A percentile compares a stretch with the other conserved stretches of the same genome.
Evolutionary conservation across 768 basidiomycete genomes (phyloP).

Genomic region (Mycena venus): DNA sequence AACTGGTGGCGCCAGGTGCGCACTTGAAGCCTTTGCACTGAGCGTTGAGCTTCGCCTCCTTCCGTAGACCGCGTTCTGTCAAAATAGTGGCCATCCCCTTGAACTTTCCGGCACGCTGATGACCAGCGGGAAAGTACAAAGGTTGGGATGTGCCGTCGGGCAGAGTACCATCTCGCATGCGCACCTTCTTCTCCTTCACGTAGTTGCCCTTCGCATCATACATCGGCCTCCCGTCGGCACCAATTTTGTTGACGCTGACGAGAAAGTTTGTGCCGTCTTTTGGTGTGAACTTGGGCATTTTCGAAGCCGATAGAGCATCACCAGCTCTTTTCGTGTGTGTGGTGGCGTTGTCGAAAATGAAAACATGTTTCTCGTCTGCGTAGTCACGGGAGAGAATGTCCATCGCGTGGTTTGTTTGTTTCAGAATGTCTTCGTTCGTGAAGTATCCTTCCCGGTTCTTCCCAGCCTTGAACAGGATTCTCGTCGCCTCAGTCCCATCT

Average conservation of each 20-base stretch:
- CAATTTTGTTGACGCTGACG: conserved; percentile 32
- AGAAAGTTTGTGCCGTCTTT: conserved; percentile 35
- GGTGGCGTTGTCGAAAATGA: conserved; percentile 47
- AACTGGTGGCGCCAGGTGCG: conserved; percentile 1
- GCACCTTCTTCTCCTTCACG: conserved; percentile 40
- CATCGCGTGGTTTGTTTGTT: conserved; percentile 40
- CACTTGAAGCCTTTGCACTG: conserved; percentile 50
- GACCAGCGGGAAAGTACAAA: conserved; percentile 47
- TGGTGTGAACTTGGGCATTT: conserved; percentile 49
- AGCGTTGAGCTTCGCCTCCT: conserved; percentile 29
- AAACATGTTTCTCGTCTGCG: conserved; percentile 45
- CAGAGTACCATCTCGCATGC: conserved; percentile 45
- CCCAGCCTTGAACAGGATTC: conserved; percentile 40
- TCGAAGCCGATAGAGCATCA: conserved; percentile 46
- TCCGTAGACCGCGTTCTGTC: conserved; percentile 36
- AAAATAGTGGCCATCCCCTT: conserved; percentile 35
- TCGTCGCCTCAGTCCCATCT: conserved; percentile 34
- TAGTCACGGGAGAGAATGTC: conserved; percentile 40
- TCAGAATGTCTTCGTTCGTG: conserved; percentile 44
- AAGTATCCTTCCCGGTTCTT: conserved; percentile 48
- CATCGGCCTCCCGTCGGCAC: conserved; percentile 38
- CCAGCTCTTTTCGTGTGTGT: conserved; percentile 50
- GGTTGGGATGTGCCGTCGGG: conserved; percentile 42
- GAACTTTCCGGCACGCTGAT: conserved; percentile 40
- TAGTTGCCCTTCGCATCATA: conserved; percentile 39